Evolutionary conservation across 1,284 basidiomycete species (phyloP).

Genomic region (Caloboletus firmus): DNA sequence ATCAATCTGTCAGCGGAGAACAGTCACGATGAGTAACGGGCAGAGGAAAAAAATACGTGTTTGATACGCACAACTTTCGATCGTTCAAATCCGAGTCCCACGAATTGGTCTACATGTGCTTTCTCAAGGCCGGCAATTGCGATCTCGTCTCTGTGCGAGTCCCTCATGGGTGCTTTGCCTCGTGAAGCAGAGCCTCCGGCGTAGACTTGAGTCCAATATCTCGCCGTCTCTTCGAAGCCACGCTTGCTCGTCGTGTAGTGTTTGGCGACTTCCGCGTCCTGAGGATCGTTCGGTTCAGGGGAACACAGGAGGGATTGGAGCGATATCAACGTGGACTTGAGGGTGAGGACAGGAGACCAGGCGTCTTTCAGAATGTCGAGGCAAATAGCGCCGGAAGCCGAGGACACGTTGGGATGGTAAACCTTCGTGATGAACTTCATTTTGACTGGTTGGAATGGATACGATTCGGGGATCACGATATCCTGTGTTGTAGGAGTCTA

Average conservation of each 20-base stretch:
- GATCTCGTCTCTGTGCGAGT: conserved; percentile 52
- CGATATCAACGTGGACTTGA: conserved; percentile 96
- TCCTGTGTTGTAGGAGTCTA: conserved; percentile 53
- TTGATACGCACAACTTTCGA: conserved; percentile 68
- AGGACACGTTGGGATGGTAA: conserved; percentile 97
- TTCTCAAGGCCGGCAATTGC: conserved; percentile 74
- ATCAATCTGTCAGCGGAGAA: conserved; percentile 62
- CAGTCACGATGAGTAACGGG: conserved; percentile 1
- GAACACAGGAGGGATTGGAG: conserved; percentile 94
- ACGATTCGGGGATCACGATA: conserved; percentile 91
- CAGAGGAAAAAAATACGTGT: neutral
- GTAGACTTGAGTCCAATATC: conserved; percentile 92
- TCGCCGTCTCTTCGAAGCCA: conserved; percentile 90
- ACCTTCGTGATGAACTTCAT: conserved; percentile 98
- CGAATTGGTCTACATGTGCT: conserved; percentile 74
- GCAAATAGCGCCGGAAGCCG: conserved; percentile 90
- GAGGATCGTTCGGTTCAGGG: conserved; percentile 95
- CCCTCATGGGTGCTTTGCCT: conserved; percentile 36
- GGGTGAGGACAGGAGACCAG: conserved; percentile 91
- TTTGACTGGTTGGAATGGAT: conserved; percentile 97
- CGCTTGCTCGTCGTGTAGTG: conserved; percentile 88
- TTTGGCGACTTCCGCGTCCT: conserved; percentile 98
- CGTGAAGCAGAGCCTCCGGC: conserved; percentile 68
- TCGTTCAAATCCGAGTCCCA: conserved; percentile 70
- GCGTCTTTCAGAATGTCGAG: conserved; percentile 88